A percentile compares a stretch with the other conserved stretches of the same genome.
Conservation (phyloP, 441 rosid genomes). For the Cnidoscolus chayamansa region DNA sequence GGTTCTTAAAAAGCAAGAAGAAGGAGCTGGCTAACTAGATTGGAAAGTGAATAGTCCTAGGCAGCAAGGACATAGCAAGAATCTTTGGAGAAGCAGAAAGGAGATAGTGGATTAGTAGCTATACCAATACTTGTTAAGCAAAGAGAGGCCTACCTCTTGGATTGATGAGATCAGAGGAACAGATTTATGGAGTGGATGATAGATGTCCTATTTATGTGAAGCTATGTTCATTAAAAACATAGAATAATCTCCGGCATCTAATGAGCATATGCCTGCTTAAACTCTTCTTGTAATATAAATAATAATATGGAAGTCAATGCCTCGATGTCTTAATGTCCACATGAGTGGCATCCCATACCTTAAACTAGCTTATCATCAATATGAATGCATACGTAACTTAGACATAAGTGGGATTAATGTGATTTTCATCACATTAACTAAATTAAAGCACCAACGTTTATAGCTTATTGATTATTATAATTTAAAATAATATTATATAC, state of each 20-base stretch:
- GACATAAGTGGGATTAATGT: background rate
- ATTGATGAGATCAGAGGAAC: background rate
- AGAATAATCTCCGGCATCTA: background rate
- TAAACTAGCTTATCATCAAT: background rate
- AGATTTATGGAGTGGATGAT: background rate
- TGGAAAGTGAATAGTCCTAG: background rate
- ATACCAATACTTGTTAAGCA: background rate
- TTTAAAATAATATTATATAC: too few species aligned
- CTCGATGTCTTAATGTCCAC: background rate
- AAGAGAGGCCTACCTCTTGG: constrained; percentile 1
- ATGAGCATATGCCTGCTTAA: background rate
- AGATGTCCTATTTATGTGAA: background rate
- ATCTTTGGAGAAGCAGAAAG: background rate
- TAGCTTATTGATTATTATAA: too few species aligned
- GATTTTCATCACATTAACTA: background rate
- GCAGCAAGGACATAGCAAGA: background rate
- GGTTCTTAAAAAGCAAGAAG: too few species aligned
- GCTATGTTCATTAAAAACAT: background rate
- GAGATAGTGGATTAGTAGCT: background rate
- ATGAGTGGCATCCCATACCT: background rate
- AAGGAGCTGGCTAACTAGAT: background rate
- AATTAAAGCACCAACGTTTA: background rate
- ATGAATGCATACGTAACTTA: background rate
- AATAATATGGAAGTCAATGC: background rate
- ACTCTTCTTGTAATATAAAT: background rate